Percentiles rank a stretch among this genome's conserved stretches.
Evolutionary conservation across 441 rosid species (phyloP).

Genomic region (Macaranga tanarius): DNA sequence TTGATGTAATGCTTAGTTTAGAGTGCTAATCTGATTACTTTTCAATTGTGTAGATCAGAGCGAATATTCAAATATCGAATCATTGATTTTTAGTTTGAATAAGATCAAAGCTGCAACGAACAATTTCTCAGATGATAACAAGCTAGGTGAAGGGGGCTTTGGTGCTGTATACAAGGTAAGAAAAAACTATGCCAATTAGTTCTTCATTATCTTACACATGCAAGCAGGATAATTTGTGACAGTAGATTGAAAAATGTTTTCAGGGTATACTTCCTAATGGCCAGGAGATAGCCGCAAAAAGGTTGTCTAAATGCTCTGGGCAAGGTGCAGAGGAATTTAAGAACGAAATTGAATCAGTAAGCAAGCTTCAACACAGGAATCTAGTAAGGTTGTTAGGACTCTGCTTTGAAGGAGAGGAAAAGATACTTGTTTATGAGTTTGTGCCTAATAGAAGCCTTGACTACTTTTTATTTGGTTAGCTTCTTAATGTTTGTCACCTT

Average conservation of each 20-base stretch:
- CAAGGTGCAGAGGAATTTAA: constrained; percentile 28
- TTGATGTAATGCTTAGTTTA: background rate
- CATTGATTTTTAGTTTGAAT: background rate
- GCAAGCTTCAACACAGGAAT: constrained; percentile 30
- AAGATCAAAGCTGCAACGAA: constrained; percentile 22
- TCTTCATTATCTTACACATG: background rate
- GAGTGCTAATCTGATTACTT: background rate
- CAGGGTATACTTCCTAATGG: constrained; percentile 26
- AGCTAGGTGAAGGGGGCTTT: constrained; percentile 35
- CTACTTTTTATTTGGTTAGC: constrained; percentile 24
- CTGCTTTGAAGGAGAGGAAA: constrained; percentile 28
- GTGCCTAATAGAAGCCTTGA: constrained; percentile 29
- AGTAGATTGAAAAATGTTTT: background rate
- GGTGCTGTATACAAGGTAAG: constrained; percentile 33
- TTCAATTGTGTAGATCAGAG: background rate
- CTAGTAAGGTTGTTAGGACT: constrained; percentile 27
- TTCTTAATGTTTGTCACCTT: background rate
- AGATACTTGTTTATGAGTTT: constrained; percentile 30
- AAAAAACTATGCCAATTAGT: background rate
- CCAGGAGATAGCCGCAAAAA: constrained; percentile 27
- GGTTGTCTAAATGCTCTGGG: constrained; percentile 10
- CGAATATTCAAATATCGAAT: background rate
- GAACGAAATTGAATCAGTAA: constrained; percentile 23
- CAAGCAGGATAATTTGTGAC: background rate
- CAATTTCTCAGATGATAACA: constrained; percentile 23